Conservation (phyloP, 164 flowering plant species). For the Tetracentron sinense region DNA sequence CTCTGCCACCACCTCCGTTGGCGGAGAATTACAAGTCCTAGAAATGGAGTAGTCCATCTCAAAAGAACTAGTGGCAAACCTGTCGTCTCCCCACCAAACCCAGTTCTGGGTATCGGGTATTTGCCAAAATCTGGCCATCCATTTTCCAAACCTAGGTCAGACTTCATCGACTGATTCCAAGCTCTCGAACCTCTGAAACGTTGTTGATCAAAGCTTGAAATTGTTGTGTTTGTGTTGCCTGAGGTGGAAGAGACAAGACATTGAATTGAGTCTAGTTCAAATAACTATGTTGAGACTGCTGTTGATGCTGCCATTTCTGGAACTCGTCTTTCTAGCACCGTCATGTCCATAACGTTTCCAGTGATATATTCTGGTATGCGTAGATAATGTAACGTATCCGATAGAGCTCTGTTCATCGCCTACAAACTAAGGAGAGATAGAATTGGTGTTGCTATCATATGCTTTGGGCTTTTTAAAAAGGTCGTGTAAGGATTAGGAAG, state of each 20-base stretch:
- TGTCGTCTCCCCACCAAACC: conserved; percentile 56
- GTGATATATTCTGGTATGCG: conserved; percentile 18
- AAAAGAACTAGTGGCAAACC: conserved; percentile 16
- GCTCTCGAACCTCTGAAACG: conserved; percentile 28
- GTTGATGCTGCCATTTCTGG: conserved; percentile 51
- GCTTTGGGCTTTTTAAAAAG: background rate
- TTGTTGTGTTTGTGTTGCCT: conserved; percentile 16
- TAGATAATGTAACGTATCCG: conserved; percentile 49
- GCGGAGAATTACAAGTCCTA: conserved; percentile 42
- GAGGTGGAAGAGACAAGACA: conserved; percentile 17
- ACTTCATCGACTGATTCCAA: conserved; percentile 29
- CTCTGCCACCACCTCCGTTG: conserved; percentile 1
- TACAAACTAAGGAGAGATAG: background rate
- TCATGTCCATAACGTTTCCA: conserved; percentile 34
- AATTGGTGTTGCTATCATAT: conserved; percentile 1
- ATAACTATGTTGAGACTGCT: conserved; percentile 21
- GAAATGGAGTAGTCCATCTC: conserved; percentile 24
- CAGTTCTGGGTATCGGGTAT: no score
- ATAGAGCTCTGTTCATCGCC: conserved; percentile 35
- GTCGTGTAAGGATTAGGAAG: conserved; percentile 3
- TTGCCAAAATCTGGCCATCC: no score
- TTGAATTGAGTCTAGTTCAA: conserved; percentile 28
- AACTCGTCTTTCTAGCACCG: no score
- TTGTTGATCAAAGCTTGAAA: conserved; percentile 24
- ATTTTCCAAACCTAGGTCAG: no score